A percentile compares a stretch with the other conserved stretches of the same genome.
Conservation (phyloP, 768 basidiomycete species). For the Mycena chlorophos region DNA sequence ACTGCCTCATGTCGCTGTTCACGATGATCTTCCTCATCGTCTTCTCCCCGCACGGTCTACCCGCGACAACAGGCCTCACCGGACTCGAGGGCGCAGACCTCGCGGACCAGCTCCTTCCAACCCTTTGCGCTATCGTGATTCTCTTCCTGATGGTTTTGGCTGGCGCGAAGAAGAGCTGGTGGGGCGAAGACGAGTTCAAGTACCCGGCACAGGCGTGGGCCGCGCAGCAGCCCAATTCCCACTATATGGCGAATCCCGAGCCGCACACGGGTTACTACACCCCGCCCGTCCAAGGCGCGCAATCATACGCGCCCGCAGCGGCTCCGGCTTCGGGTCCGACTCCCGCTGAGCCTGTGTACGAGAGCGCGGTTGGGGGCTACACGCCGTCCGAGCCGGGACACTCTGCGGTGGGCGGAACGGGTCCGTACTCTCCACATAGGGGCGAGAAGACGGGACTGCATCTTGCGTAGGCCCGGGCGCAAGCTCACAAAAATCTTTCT, state of each 20-base stretch:
- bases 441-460: background rate
- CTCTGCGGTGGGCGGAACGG: background rate
- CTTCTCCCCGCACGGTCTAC: constrained; percentile 16
- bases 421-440: background rate
- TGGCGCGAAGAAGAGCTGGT: constrained; percentile 1
- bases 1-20: constrained; percentile 1
- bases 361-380: background rate
- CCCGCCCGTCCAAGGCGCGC: background rate
- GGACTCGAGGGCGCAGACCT: constrained; percentile 10
- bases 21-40: constrained; percentile 19
- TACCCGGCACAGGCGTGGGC: constrained; percentile 1
- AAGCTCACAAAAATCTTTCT: no score
- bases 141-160: constrained; percentile 4
- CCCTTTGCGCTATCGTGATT: background rate
- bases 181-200: constrained; percentile 7
- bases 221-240: constrained; percentile 9
- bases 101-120: constrained; percentile 8
- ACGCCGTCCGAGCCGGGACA: background rate
- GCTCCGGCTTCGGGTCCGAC: background rate
- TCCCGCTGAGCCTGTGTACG: background rate
- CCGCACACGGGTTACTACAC: background rate
- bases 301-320: background rate
- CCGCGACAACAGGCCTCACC: background rate
- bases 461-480: no score
- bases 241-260: background rate